Base-by-base conservation (phyloP, 345 rosid species). In the Murraya paniculata region DNA sequence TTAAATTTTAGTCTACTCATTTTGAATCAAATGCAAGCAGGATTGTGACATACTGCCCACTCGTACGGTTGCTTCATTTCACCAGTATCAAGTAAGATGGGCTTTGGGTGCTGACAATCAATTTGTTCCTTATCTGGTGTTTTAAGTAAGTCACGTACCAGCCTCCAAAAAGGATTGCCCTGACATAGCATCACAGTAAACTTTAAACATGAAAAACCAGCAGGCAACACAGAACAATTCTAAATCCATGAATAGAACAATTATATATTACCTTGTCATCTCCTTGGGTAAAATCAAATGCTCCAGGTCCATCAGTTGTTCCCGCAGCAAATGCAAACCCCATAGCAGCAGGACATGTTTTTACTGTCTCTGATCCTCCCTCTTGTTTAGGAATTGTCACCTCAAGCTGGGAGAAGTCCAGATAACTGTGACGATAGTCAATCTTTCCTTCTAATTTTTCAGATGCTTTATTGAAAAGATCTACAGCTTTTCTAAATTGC, bases 291-390 rank as follows among this genome's bases (percentile, higher is more conserved):
- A 96, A 96, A 87, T 90, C 98, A 86, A 96, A 96, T 84, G 99
- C 99, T 77, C 99, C 99, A 48, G 98, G 99, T 69, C 99, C 99
- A 89, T 96, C 99, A 18, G 98, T 96, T 31, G 99, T 96, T 84
- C 99, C 98, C 6, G 98, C 99, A 24, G 98, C 98, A 89, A 96
- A 92, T 79, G 85, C 93, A 75, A 96, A 96, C 24, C 99, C 99
- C 98, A 96, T 89, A 67, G 99, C 97, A 72, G 98, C 99, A 69
- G 98, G 99, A 84, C 99, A 94, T 64, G 98, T 96, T 82, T 86
- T 91, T 39, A 88, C 94, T 22, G 81, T 86, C 84, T 89, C 92
- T 58, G 97, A 88, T 75, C 84, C 90, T 81, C 97, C 95, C 67
- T 85, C 91, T 74, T 82, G 77, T 73, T 86, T 88, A 38, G 75